Evolutionary conservation across 305 asterid genomes (phyloP), one percentile per base, ranked within the genome.

Genomic region (Fraxinus paxiana): DNA sequence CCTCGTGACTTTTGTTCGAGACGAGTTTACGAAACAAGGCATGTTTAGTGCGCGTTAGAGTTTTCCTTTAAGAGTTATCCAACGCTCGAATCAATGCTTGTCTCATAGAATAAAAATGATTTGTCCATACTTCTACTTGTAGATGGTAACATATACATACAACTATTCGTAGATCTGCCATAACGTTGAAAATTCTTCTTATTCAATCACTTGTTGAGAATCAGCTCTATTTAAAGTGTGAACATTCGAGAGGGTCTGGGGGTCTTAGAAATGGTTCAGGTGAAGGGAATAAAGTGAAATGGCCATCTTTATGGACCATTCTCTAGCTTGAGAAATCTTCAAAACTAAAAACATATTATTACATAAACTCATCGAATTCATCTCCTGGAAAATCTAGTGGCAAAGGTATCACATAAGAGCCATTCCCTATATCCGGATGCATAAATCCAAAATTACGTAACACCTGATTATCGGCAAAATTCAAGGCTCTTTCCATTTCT

Each of bases 401-500:
- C 80, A 85, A 28, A 7, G 97, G 92, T 2, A 22, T 41, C 7
- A 91, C 88, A 0, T 71, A 46, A 41, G 97, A 87, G 0, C 84
- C 80, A 30, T 87, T 87, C 41, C 76, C 37, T 26, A 91, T 0
- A 76, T 89, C 89, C 54, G 84, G 83, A 71, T 88, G 97, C 83
- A 82, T 75, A 73, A 87, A 94, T 1, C 98, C 98, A 46, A 83
- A 94, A 65, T 77, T 88, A 15, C 92, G 83, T 0, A 94, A 73
- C 79, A 94, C 97, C 78, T 94, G 98, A 88, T 91, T 89, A 86
- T 94, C 97, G 5, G 97, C 97, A 35, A 92, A 94, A 75, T 91
- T 94, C n/a, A 94, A 82, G 1, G 97, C 98, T 48, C 88, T 90
- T 24, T 91, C 94, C 93, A 94, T 92, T 80, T 92, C 97, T 22